These are phyloP conservation scores for Hypericum perforatum DNA, from an alignment of 345 rosid species.

Conservation along the genomic window DNA sequence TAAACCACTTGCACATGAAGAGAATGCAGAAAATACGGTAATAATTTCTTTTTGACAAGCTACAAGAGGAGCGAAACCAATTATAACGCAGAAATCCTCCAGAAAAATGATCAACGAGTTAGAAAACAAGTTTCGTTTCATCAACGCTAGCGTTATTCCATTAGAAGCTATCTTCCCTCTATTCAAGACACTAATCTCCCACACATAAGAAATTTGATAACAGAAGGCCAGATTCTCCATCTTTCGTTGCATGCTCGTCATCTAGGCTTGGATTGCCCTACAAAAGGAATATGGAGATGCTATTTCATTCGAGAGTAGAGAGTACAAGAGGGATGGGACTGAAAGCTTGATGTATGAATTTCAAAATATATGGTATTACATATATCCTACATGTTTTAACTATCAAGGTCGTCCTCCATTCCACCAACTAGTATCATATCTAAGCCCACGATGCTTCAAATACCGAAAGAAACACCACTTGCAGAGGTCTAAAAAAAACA, in stretches of 20 bases:
- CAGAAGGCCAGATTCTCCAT: constrained; percentile 32
- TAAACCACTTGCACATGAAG: no score
- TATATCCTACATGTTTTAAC: not conserved
- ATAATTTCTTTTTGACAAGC: no score
- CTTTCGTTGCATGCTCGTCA: constrained; percentile 50
- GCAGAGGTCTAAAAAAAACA: constrained; percentile 14
- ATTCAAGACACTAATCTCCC: constrained; percentile 2
- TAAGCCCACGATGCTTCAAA: constrained; percentile 7
- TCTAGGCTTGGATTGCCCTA: constrained; percentile 85
- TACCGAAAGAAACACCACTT: constrained; percentile 28
- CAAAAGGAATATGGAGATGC: constrained; percentile 45
- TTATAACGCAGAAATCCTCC: no score
- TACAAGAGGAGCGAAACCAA: no score
- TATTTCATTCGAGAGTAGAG: constrained; percentile 28
- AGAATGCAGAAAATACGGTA: no score
- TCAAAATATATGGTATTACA: constrained; percentile 3
- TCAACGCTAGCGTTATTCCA: not conserved
- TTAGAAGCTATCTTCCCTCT: constrained; percentile 8
- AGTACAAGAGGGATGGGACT: constrained; percentile 12
- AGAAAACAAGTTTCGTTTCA: no score
- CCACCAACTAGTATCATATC: constrained; percentile 3
- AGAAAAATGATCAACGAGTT: no score
- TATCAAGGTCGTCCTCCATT: not conserved
- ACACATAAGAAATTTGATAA: constrained; percentile 7
- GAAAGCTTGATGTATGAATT: constrained; percentile 14